Percentiles rank a stretch among this genome's conserved stretches.
phyloP scores from a whole-genome alignment of 148 eudicot genomes.

The Fallopia convolvulus region DNA sequence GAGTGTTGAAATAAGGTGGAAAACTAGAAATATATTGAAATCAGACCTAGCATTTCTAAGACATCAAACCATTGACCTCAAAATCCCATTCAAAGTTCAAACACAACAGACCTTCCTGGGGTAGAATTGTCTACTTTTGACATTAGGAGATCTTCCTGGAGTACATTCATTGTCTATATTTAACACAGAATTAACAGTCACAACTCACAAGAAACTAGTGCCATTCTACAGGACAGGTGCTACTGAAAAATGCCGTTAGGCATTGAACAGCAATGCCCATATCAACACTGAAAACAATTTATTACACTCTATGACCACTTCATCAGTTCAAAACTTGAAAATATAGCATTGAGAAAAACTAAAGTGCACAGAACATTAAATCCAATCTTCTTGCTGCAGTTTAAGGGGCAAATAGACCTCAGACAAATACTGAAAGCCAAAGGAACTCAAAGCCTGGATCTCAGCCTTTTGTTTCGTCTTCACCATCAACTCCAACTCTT shows the following conservation, averaged over 20 bases:
- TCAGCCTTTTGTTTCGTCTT: slow-evolving; percentile 96
- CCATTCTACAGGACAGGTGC: neutral
- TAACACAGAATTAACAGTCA: neutral
- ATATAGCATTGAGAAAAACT: neutral
- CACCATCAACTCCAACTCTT: slow-evolving; percentile 93
- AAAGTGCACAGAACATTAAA: slow-evolving; percentile 22
- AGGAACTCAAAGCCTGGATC: slow-evolving; percentile 90
- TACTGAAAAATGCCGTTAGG: too few relatives aligned
- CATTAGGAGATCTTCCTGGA: neutral
- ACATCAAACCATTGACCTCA: neutral
- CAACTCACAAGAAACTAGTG: neutral
- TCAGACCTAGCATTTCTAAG: neutral
- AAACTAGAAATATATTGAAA: neutral
- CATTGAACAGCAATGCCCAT: neutral
- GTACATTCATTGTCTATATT: neutral
- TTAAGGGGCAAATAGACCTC: slow-evolving; percentile 92
- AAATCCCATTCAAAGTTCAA: neutral
- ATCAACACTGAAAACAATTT: neutral
- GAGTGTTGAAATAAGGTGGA: neutral
- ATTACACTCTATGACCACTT: neutral
- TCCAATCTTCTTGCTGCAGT: slow-evolving; percentile 93
- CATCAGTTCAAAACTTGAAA: neutral
- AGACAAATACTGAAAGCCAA: slow-evolving; percentile 91
- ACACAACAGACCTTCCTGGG: neutral
- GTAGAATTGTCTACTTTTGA: too few relatives aligned